A percentile compares a stretch with the other conserved stretches of the same genome.
phyloP scores from a whole-genome alignment of 805 yeast genomes.

The Suhomyces faveliae region DNA sequence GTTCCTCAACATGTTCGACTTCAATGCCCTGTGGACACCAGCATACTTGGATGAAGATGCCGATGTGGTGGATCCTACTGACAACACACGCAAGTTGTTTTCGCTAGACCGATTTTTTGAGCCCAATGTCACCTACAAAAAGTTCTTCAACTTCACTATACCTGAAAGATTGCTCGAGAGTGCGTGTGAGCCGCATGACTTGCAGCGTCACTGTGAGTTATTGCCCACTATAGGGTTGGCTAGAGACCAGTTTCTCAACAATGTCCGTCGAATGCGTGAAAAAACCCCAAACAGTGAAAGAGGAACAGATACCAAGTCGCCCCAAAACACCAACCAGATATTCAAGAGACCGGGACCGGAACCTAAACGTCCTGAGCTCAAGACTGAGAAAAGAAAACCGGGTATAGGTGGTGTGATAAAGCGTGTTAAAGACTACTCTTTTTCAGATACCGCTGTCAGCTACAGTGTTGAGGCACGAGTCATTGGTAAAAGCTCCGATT shows the following conservation, averaged over 20 bases:
- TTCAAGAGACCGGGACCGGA: neutral
- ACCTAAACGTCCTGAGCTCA: neutral
- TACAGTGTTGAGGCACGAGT: slow-evolving; percentile 29
- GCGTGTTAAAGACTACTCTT: slow-evolving; percentile 25
- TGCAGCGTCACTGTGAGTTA: slow-evolving; percentile 23
- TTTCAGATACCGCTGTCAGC: slow-evolving; percentile 27
- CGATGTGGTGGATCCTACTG: slow-evolving; percentile 19
- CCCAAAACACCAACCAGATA: neutral
- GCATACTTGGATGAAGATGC: slow-evolving; percentile 14
- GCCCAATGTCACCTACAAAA: slow-evolving; percentile 25
- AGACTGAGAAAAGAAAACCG: neutral
- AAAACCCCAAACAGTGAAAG: neutral
- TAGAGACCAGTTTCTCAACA: slow-evolving; percentile 23
- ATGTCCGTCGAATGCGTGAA: slow-evolving; percentile 10
- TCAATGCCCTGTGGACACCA: slow-evolving; percentile 31
- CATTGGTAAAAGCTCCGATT: slow-evolving; percentile 23
- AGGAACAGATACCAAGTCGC: neutral
- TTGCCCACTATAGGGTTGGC: slow-evolving; percentile 27
- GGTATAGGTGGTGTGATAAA: slow-evolving; percentile 1
- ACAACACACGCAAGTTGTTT: slow-evolving; percentile 18
- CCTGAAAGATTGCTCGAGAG: slow-evolving; percentile 29
- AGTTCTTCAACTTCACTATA: slow-evolving; percentile 25
- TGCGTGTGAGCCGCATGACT: slow-evolving; percentile 25
- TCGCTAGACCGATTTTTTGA: slow-evolving; percentile 17
- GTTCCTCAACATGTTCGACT: slow-evolving; percentile 32